Evolutionary conservation across 2,329 filamentous ascomycete species (phyloP).

Genomic region (Leptographium wingfieldii): DNA sequence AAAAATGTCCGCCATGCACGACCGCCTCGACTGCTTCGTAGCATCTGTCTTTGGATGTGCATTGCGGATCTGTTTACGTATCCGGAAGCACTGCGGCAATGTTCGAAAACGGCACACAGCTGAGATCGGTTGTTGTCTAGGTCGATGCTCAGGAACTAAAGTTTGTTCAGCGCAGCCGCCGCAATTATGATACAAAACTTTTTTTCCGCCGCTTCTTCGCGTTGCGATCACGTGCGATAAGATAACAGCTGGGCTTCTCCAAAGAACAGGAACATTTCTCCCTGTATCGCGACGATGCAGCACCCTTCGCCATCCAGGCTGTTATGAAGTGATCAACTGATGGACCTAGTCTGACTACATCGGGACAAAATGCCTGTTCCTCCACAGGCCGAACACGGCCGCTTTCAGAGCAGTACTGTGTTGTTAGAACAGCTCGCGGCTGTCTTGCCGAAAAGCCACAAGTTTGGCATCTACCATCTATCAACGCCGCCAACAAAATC

Average conservation of each 20-base stretch:
- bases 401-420: constrained; percentile 13
- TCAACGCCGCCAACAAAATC: constrained; percentile 70
- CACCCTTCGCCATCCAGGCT: not conserved
- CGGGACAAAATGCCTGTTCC: not conserved
- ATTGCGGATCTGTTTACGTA: not conserved
- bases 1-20: not conserved
- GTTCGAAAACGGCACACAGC: not conserved
- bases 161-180: not conserved
- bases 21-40: not conserved
- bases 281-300: not conserved
- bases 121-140: not conserved
- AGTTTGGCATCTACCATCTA: constrained; percentile 69
- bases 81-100: not conserved
- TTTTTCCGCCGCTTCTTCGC: not conserved
- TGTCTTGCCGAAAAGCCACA: constrained; percentile 39
- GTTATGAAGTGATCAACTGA: not conserved
- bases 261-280: not conserved
- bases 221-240: constrained; percentile 6
- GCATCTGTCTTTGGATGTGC: not conserved
- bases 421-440: constrained; percentile 30
- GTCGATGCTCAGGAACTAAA: not conserved
- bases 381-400: not conserved
- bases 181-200: not conserved
- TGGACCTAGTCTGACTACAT: not conserved
- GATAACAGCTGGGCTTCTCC: not conserved